Evolutionary conservation across 495 filamentous ascomycete species (phyloP).

Genomic region (Sordaria brevicollis): DNA sequence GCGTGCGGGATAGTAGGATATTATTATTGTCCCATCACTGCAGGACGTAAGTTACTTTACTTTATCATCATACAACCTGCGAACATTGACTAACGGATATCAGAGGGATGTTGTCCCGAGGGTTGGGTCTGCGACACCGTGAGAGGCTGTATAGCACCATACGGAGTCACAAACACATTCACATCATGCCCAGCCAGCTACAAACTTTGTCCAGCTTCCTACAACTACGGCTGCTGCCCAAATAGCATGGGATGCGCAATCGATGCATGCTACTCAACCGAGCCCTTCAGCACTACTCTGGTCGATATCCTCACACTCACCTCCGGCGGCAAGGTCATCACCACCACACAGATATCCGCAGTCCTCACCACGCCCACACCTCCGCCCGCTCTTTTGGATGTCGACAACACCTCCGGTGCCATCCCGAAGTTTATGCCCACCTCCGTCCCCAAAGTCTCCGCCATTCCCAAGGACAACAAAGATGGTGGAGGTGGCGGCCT

Average conservation of each 20-base stretch:
- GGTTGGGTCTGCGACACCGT: constrained; percentile 22
- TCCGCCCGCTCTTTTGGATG: constrained; percentile 4
- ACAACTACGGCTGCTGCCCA: constrained; percentile 32
- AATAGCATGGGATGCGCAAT: constrained; percentile 28
- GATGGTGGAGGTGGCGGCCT: constrained; percentile 15
- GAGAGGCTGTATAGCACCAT: constrained; percentile 20
- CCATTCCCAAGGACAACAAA: constrained; percentile 2
- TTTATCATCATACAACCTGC: too few relatives aligned
- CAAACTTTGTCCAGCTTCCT: constrained; percentile 25
- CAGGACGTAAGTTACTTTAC: constrained; percentile 9
- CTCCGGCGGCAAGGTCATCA: constrained; percentile 16
- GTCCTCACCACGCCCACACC: constrained; percentile 18
- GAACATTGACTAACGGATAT: neutral
- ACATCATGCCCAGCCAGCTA: constrained; percentile 22
- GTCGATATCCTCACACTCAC: constrained; percentile 24
- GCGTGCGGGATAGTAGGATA: constrained; percentile 23
- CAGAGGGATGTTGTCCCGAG: constrained; percentile 26
- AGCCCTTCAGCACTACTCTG: constrained; percentile 22
- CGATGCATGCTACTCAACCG: constrained; percentile 26
- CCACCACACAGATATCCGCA: constrained; percentile 17
- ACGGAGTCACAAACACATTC: constrained; percentile 12
- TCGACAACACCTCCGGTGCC: neutral
- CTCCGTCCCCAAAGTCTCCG: constrained; percentile 25
- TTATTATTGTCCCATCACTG: constrained; percentile 20
- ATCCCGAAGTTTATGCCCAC: constrained; percentile 29